Conservation (phyloP, 2,329 filamentous ascomycete genomes). For the Claviceps capensis region DNA sequence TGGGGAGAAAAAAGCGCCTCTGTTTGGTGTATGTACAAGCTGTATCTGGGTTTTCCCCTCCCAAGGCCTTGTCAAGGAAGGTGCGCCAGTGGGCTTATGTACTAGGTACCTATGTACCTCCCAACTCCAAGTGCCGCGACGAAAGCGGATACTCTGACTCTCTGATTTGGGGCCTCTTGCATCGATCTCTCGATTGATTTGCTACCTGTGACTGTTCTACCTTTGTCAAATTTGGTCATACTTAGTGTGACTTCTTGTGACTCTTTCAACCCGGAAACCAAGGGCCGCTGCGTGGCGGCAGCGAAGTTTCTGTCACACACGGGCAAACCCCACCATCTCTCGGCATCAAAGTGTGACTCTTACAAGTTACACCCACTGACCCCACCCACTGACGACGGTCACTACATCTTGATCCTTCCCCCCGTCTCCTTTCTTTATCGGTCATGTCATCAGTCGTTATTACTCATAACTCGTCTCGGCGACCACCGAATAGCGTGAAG, state of each 20-base stretch:
- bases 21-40: neutral
- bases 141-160: neutral
- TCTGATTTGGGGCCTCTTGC: too few relatives aligned
- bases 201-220: too few relatives aligned
- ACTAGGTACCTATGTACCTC: neutral
- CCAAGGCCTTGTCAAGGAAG: neutral
- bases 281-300: too few relatives aligned
- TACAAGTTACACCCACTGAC: neutral
- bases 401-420: neutral
- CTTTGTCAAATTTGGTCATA: too few relatives aligned
- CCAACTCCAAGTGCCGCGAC: neutral
- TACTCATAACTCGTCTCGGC: neutral
- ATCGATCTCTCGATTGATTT: too few relatives aligned
- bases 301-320: too few relatives aligned
- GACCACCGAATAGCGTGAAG: too few relatives aligned
- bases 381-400: neutral
- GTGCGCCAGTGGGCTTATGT: neutral
- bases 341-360: neutral
- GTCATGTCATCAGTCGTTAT: neutral
- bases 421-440: neutral
- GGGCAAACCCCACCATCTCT: neutral
- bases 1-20: neutral
- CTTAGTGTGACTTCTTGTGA: too few relatives aligned
- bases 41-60: neutral
- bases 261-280: too few relatives aligned